These are phyloP conservation scores for Globisporangium cystogenes DNA, from an alignment of 352 stramenopile species.

Conservation along the genomic window DNA sequence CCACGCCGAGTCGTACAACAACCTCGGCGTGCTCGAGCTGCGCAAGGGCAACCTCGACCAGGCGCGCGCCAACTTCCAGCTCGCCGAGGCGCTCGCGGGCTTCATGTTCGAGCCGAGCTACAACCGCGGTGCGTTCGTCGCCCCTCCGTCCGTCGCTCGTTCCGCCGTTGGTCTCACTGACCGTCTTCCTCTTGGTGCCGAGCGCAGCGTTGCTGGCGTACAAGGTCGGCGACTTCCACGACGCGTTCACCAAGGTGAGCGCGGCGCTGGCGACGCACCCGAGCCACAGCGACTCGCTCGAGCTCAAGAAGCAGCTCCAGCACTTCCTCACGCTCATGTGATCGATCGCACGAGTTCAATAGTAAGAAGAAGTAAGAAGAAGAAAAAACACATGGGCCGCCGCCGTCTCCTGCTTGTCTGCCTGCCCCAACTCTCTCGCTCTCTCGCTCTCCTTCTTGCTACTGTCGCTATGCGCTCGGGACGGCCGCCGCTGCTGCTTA, in stretches of 20 bases:
- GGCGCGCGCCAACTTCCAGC: constrained; percentile 77
- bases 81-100: constrained; percentile 68
- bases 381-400: constrained; percentile 10
- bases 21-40: constrained; percentile 88
- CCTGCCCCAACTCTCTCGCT: too few species aligned
- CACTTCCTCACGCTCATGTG: constrained; percentile 78
- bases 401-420: background rate
- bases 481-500: constrained; percentile 24
- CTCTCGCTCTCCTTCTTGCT: background rate
- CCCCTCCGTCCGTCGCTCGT: background rate
- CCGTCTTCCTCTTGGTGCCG: background rate
- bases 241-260: constrained; percentile 84
- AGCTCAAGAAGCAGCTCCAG: constrained; percentile 87
- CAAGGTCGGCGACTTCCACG: constrained; percentile 89
- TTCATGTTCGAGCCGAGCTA: constrained; percentile 92
- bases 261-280: constrained; percentile 76
- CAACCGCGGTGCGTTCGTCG: constrained; percentile 79
- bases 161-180: too few species aligned
- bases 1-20: constrained; percentile 91
- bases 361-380: too few species aligned
- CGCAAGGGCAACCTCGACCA: constrained; percentile 87
- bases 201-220: constrained; percentile 81
- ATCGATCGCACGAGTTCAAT: constrained; percentile 2
- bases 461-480: background rate
- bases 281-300: constrained; percentile 81